Conservation (phyloP, 352 stramenopile genomes). For the Thalassiosira hispida region DNA sequence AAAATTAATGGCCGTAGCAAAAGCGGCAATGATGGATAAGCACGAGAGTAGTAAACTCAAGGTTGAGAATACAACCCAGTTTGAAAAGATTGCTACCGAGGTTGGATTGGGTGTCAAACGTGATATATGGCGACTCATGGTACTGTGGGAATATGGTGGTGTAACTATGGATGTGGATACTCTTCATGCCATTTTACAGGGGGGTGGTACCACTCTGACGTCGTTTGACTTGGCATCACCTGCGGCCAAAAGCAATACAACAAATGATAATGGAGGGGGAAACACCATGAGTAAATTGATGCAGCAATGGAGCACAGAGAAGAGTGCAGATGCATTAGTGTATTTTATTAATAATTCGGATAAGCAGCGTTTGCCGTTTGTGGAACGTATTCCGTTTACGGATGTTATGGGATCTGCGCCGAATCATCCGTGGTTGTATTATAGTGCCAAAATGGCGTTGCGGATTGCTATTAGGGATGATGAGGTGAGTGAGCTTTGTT, state of each 20-base stretch:
- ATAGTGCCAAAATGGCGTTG: slow-evolving; percentile 12
- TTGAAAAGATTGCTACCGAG: slow-evolving; percentile 48
- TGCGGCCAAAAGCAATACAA: not conserved
- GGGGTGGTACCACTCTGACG: not conserved
- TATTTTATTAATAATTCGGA: slow-evolving; percentile 10
- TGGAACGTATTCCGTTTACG: slow-evolving; percentile 12
- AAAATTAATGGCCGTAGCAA: not conserved
- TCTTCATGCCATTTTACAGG: slow-evolving; percentile 15
- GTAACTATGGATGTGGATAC: slow-evolving; percentile 68
- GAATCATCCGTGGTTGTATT: slow-evolving; percentile 19
- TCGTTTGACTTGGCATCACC: not conserved
- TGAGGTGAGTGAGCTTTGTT: slow-evolving; percentile 6
- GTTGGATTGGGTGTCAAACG: slow-evolving; percentile 8
- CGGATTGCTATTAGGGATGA: not conserved
- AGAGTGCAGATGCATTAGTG: slow-evolving; percentile 12
- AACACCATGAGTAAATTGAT: slow-evolving; percentile 4
- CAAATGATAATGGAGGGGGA: not conserved
- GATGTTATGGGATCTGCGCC: slow-evolving; percentile 10
- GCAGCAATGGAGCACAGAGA: slow-evolving; percentile 10
- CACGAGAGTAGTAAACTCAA: not conserved
- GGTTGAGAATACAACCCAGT: not conserved
- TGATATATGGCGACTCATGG: slow-evolving; percentile 71
- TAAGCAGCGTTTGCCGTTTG: not conserved
- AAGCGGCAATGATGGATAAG: not conserved
- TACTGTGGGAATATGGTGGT: slow-evolving; percentile 71